Percentiles rank a stretch among this genome's conserved stretches.
These are phyloP conservation scores for Sordaria brevicollis DNA, from an alignment of 495 filamentous ascomycete genomes.

Conservation along the genomic window DNA sequence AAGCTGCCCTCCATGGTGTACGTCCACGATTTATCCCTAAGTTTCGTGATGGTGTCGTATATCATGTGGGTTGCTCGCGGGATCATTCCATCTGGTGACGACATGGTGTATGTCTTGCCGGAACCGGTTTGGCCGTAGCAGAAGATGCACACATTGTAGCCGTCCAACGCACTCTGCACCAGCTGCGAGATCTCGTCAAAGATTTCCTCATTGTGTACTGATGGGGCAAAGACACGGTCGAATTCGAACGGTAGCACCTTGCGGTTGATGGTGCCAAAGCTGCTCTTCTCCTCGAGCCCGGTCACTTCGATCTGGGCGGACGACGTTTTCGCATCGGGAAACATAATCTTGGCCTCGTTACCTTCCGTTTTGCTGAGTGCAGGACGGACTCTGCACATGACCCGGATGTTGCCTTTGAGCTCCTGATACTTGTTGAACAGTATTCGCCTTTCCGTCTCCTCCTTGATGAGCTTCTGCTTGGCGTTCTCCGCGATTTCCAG, in stretches of 20 bases:
- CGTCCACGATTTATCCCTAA: constrained; percentile 86
- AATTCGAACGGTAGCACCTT: constrained; percentile 82
- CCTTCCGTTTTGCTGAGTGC: constrained; percentile 46
- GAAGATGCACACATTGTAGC: constrained; percentile 98
- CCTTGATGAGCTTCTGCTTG: constrained; percentile 75
- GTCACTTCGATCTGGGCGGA: constrained; percentile 70
- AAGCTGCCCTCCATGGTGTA: constrained; percentile 94
- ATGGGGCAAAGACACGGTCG: constrained; percentile 82
- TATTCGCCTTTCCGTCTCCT: constrained; percentile 84
- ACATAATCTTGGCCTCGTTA: constrained; percentile 58
- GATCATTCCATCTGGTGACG: constrained; percentile 87
- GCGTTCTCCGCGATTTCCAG: constrained; percentile 53
- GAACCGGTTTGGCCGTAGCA: constrained; percentile 97
- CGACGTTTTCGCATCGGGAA: constrained; percentile 70
- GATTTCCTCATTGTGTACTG: constrained; percentile 68
- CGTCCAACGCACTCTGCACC: constrained; percentile 91
- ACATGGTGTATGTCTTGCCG: constrained; percentile 97
- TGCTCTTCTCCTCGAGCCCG: constrained; percentile 74
- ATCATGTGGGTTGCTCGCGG: constrained; percentile 87
- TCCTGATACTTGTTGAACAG: constrained; percentile 98
- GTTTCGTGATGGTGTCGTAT: constrained; percentile 68
- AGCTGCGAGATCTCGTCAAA: constrained; percentile 97
- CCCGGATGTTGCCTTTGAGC: constrained; percentile 96
- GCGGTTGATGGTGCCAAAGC: constrained; percentile 60
- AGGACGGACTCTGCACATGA: constrained; percentile 95